Conservation (phyloP, 2,329 filamentous ascomycete species). For the Myriosclerotinia scirpicola region DNA sequence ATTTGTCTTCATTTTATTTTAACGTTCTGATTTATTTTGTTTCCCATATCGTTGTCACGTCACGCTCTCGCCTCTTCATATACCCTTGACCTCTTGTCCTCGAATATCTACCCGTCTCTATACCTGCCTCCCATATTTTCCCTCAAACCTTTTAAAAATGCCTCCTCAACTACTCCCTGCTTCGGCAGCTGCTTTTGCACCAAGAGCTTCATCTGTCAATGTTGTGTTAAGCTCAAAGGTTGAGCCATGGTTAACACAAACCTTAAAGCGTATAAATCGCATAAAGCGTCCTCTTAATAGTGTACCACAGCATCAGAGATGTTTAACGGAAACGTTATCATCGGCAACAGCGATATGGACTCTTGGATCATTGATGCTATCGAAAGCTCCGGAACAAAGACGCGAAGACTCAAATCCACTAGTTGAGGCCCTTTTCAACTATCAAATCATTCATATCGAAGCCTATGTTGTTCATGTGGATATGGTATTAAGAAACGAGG, state of each 20-base stretch:
- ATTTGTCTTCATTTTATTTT: constrained; percentile 43
- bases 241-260: constrained; percentile 95
- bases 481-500: constrained; percentile 96
- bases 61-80: constrained; percentile 27
- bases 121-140: constrained; percentile 17
- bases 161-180: constrained; percentile 90
- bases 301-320: constrained; percentile 91
- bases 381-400: constrained; percentile 86
- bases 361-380: constrained; percentile 86
- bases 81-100: constrained; percentile 29
- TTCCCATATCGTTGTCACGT: constrained; percentile 17
- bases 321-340: constrained; percentile 90
- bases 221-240: constrained; percentile 90
- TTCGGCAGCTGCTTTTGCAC: constrained; percentile 94
- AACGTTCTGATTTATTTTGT: constrained; percentile 4
- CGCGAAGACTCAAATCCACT: constrained; percentile 78
- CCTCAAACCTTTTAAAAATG: constrained; percentile 53
- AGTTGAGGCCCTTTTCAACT: constrained; percentile 86
- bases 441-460: constrained; percentile 88
- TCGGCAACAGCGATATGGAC: constrained; percentile 92
- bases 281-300: constrained; percentile 97
- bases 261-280: constrained; percentile 93
- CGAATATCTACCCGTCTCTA: constrained; percentile 26
- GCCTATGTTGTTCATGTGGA: constrained; percentile 99
- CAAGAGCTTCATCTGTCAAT: constrained; percentile 84